Conservation (phyloP, 352 stramenopile species). For the Pythium chondricola region DNA sequence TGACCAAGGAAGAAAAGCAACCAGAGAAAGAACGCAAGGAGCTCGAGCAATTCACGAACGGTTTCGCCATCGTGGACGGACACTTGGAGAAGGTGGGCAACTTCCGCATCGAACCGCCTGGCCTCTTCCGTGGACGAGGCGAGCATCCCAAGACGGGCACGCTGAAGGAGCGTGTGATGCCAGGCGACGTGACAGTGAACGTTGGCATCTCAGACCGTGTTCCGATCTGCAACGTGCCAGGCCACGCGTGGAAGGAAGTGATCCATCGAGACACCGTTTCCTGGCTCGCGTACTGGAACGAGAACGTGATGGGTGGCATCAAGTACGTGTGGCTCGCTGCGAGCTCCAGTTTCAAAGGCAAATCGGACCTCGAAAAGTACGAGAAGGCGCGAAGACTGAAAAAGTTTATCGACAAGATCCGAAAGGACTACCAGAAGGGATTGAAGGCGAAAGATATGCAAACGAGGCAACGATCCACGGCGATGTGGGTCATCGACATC, state of each 20-base stretch:
- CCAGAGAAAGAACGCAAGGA: constrained; percentile 90
- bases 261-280: constrained; percentile 91
- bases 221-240: constrained; percentile 88
- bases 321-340: constrained; percentile 99
- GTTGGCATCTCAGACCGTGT: constrained; percentile 89
- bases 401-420: constrained; percentile 96
- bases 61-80: constrained; percentile 96
- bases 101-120: constrained; percentile 96
- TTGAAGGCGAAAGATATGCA: constrained; percentile 89
- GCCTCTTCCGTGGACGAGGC: constrained; percentile 96
- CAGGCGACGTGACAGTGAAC: constrained; percentile 98
- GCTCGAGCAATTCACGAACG: constrained; percentile 90
- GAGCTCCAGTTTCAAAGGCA: constrained; percentile 98
- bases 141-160: constrained; percentile 99
- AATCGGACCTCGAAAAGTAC: constrained; percentile 98
- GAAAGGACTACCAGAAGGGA: constrained; percentile 87
- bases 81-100: constrained; percentile 98
- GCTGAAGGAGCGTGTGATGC: constrained; percentile 94
- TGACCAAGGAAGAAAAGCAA: constrained; percentile 93
- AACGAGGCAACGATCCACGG: constrained; percentile 93
- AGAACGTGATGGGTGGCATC: constrained; percentile 97
- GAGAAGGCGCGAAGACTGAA: constrained; percentile 98
- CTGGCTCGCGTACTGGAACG: constrained; percentile 95
- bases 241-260: constrained; percentile 96
- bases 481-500: constrained; percentile 99